phyloP scores from a whole-genome alignment of 2,329 filamentous ascomycete species.

The Penicillium capsulatum region DNA sequence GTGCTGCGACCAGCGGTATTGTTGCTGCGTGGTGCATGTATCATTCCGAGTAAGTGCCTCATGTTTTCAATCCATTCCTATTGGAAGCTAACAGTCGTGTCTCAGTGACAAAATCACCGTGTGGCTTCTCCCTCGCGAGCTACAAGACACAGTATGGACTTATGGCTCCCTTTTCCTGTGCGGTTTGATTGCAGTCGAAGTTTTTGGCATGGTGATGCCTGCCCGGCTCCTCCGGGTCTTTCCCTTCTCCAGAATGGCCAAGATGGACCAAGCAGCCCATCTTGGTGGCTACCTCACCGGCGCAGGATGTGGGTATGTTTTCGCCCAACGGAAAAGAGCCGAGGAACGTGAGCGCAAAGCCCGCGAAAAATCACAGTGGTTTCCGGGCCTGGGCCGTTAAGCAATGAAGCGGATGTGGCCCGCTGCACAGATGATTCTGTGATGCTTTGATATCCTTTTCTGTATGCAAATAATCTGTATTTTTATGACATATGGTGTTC shows the following conservation, averaged over 20 bases:
- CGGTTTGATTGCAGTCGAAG: constrained; percentile 36
- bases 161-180: constrained; percentile 38
- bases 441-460: too few relatives aligned
- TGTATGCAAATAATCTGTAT: too few relatives aligned
- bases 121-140: constrained; percentile 39
- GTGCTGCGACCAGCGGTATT: constrained; percentile 49
- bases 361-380: too few relatives aligned
- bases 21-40: constrained; percentile 49
- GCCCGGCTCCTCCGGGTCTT: constrained; percentile 18
- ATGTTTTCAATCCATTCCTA: neutral
- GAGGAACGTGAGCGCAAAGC: constrained; percentile 1
- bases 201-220: constrained; percentile 30
- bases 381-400: too few relatives aligned
- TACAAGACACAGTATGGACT: constrained; percentile 41
- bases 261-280: constrained; percentile 42
- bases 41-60: constrained; percentile 38
- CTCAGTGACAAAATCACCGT: constrained; percentile 40
- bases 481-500: too few relatives aligned
- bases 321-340: constrained; percentile 13
- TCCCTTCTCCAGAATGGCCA: constrained; percentile 26
- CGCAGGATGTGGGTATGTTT: constrained; percentile 20
- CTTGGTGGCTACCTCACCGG: constrained; percentile 42
- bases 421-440: too few relatives aligned
- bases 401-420: too few relatives aligned
- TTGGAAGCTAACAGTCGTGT: neutral